phyloP scores from a whole-genome alignment of 2,329 filamentous ascomycete genomes.

The Alternaria dauci region DNA sequence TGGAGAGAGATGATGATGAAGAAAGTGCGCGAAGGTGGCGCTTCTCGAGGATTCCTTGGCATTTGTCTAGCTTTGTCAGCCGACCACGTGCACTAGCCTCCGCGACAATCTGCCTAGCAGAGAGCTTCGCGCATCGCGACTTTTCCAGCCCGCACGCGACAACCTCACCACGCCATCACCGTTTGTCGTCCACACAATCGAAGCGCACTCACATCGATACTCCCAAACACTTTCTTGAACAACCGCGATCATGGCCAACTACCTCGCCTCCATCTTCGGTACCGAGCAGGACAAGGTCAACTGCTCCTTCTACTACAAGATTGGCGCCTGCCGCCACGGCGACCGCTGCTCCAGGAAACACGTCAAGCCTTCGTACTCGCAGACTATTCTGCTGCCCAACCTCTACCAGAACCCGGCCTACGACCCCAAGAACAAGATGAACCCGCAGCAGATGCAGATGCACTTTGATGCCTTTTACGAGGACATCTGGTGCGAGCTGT shows the following conservation, averaged over 20 bases:
- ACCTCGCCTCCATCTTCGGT: slow-evolving; percentile 98
- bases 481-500: slow-evolving; percentile 99
- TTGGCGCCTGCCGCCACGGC: slow-evolving; percentile 96
- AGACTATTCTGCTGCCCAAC: slow-evolving; percentile 97
- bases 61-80: slow-evolving; percentile 17
- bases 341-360: slow-evolving; percentile 98
- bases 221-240: not conserved
- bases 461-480: slow-evolving; percentile 99
- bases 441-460: slow-evolving; percentile 93
- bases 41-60: slow-evolving; percentile 20
- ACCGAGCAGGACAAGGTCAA: slow-evolving; percentile 99
- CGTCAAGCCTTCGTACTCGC: slow-evolving; percentile 97
- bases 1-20: not conserved
- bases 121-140: slow-evolving; percentile 23
- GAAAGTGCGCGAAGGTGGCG: slow-evolving; percentile 1
- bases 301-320: slow-evolving; percentile 99
- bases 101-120: not conserved
- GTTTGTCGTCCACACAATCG: not conserved
- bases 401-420: slow-evolving; percentile 99
- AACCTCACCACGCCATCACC: slow-evolving; percentile 9
- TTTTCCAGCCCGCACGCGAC: slow-evolving; percentile 17
- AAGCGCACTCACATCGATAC: not conserved
- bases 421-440: slow-evolving; percentile 97
- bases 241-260: slow-evolving; percentile 80
- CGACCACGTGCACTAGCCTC: slow-evolving; percentile 6